These are phyloP conservation scores for Raphanus raphanistrum DNA, from an alignment of 345 rosid species.

Conservation along the genomic window DNA sequence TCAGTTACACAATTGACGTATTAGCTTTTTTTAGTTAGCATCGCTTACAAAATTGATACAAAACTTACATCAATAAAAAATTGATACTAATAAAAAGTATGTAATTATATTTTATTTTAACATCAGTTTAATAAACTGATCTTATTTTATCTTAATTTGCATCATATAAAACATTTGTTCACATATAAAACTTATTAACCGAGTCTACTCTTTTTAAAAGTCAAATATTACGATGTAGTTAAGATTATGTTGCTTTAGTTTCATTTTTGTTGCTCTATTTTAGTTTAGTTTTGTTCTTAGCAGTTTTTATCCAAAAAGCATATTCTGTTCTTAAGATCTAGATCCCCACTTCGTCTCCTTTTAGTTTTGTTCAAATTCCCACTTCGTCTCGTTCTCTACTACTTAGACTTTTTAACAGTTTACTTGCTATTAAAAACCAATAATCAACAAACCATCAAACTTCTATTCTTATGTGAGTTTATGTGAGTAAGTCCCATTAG, in stretches of 20 bases:
- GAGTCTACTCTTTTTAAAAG: neutral
- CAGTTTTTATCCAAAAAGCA: no score
- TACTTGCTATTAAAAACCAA: neutral
- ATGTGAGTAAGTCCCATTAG: neutral
- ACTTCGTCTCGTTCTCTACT: neutral
- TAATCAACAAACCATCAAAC: neutral
- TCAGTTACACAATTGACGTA: neutral
- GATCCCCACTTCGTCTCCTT: no score
- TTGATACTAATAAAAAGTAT: neutral
- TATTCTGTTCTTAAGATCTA: no score
- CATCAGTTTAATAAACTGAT: neutral
- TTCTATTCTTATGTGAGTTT: neutral
- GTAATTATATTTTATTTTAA: neutral
- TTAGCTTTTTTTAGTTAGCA: neutral
- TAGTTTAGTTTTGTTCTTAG: no score
- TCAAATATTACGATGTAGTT: neutral
- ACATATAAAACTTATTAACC: neutral
- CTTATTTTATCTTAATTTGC: neutral
- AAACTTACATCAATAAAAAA: neutral
- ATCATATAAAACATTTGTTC: neutral
- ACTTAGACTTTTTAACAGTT: neutral
- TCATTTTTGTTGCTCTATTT: no score
- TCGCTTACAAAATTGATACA: neutral
- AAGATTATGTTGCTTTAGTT: neutral
- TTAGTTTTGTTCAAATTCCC: no score